Percentiles rank a stretch among this genome's conserved stretches.
Conservation (phyloP, 2,329 filamentous ascomycete species). For the Lachnellula suecica region DNA sequence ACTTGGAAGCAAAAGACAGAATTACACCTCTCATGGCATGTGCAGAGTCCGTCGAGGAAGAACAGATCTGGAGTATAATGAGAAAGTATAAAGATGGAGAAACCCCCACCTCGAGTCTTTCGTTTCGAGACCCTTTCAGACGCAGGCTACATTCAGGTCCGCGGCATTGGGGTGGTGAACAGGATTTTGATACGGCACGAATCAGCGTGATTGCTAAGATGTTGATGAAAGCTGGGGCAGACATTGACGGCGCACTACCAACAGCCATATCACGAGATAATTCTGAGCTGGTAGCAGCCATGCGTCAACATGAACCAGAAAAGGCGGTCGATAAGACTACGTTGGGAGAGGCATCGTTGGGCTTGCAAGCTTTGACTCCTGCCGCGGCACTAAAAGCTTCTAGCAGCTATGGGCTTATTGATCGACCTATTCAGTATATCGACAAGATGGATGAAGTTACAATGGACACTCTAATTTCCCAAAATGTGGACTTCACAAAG, state of each 20-base stretch:
- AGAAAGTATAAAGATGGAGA: background rate
- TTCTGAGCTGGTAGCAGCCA: background rate
- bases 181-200: background rate
- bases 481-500: background rate
- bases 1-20: background rate
- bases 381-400: background rate
- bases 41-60: background rate
- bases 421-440: background rate
- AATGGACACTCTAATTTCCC: background rate
- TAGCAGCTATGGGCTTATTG: background rate
- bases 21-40: slow-evolving; percentile 5
- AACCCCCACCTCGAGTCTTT: background rate
- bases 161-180: background rate
- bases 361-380: background rate
- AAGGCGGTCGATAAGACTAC: background rate
- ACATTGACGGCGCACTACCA: background rate
- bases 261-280: background rate
- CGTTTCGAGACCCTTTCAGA: background rate
- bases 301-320: background rate
- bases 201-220: background rate
- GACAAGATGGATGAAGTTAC: background rate
- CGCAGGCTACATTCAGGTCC: background rate
- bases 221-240: background rate
- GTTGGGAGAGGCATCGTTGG: background rate
- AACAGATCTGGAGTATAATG: background rate